Conservation (phyloP, 164 flowering plant genomes). For the Stephania cephalantha region DNA sequence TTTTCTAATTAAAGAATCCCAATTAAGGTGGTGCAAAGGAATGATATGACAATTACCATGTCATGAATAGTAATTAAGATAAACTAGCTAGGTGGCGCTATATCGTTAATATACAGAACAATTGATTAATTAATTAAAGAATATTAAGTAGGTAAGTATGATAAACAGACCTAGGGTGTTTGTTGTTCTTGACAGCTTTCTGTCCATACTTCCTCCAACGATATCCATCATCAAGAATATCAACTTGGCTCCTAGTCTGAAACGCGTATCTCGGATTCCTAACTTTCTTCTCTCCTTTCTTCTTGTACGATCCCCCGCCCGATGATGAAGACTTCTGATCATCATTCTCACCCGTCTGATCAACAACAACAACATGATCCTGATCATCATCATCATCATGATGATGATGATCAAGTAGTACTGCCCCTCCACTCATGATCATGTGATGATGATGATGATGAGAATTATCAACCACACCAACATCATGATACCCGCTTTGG, state of each 20-base stretch:
- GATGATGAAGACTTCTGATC: background rate
- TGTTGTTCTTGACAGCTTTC: slow-evolving; percentile 82
- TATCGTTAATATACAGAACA: no score
- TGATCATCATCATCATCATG: background rate
- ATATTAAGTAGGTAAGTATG: no score
- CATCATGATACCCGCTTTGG: slow-evolving; percentile 17
- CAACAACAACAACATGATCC: background rate
- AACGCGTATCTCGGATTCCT: slow-evolving; percentile 60
- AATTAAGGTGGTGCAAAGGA: no score
- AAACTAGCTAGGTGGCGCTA: no score
- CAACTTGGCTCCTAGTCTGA: slow-evolving; percentile 72
- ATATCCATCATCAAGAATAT: slow-evolving; percentile 87
- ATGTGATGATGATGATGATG: background rate
- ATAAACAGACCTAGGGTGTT: slow-evolving; percentile 60
- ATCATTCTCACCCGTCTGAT: slow-evolving; percentile 8
- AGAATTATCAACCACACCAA: background rate
- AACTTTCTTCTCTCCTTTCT: slow-evolving; percentile 40
- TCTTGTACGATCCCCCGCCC: slow-evolving; percentile 13
- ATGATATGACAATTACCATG: no score
- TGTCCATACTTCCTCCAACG: slow-evolving; percentile 94
- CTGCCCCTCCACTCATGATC: background rate
- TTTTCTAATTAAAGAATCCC: no score
- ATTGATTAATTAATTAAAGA: no score
- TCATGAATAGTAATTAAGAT: no score
- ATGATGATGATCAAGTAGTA: background rate